These are phyloP conservation scores for Elaeis oleifera DNA, from an alignment of 202 grass and related monocot species.

Conservation along the genomic window DNA sequence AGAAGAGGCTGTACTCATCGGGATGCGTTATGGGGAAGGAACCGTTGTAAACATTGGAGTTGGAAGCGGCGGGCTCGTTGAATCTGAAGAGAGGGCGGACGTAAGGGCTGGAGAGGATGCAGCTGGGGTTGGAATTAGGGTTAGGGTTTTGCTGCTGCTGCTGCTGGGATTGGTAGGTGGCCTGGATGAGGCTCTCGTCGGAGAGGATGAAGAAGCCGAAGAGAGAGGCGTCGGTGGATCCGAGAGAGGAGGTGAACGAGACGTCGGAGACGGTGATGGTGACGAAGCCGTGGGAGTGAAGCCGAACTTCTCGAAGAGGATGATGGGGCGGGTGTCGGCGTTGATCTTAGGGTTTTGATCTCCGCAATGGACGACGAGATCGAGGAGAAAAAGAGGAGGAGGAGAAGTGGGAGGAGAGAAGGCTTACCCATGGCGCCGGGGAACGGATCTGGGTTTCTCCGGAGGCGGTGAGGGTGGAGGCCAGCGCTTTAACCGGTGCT, in stretches of 20 bases:
- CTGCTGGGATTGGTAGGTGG: slow-evolving; percentile 9
- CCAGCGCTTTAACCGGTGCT: too few species aligned
- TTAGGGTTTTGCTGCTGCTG: slow-evolving; percentile 1
- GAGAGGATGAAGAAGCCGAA: slow-evolving; percentile 13
- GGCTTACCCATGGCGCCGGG: not conserved
- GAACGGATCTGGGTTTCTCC: too few species aligned
- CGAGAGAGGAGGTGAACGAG: not conserved
- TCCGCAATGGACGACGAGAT: slow-evolving; percentile 8
- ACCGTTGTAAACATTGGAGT: not conserved
- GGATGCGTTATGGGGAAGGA: not conserved
- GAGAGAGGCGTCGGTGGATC: not conserved
- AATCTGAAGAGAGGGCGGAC: slow-evolving; percentile 3
- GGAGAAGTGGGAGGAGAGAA: not conserved
- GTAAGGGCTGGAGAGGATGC: slow-evolving; percentile 9
- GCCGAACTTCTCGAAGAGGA: slow-evolving; percentile 16
- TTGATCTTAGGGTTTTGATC: slow-evolving; percentile 12
- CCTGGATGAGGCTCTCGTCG: slow-evolving; percentile 12
- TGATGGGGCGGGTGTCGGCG: not conserved
- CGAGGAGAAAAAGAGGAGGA: not conserved
- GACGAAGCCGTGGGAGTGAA: not conserved
- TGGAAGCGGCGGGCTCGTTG: not conserved
- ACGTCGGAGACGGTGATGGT: not conserved
- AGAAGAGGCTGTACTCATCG: slow-evolving; percentile 18
- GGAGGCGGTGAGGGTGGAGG: too few species aligned
- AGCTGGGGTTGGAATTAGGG: not conserved